Base-by-base conservation (phyloP, 2,329 filamentous ascomycete species). In the Rasamsonia emersonii region DNA sequence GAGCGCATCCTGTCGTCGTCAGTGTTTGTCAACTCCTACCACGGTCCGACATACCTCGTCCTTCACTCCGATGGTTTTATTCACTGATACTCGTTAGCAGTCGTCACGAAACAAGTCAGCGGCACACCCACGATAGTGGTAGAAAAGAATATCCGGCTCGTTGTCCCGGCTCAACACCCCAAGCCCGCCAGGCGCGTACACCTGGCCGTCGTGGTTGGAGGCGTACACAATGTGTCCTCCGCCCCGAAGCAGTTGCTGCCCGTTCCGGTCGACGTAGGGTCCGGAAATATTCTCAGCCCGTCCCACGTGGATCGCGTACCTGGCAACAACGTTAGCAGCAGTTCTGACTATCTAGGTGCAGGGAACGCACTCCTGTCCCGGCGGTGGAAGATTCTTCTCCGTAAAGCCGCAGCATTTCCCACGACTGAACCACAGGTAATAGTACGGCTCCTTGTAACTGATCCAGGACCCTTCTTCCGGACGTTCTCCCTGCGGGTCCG, bases 381-480 rank as follows among this genome's bases (percentile, higher is more conserved):
- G 38, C 9, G 17, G 15, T 0, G 55, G 56, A 9, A 58, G 49
- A 0, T 38, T 37, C 4, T 38, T 15, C 1, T 16, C 13, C 5
- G 42, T n/a, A 21, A 61, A 54, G 1, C 40, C 37, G 33, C 59
- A 61, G 32, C 58, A 61, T n/a, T 51, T 44, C 9, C 59, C 59
- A 34, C 51, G 48, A 30, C 58, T 61, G 28, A 56, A 59, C 57
- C 58, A 62, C 13, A 47, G 21, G 37, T 62, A 62, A 40, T 61
- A 62, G 26, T 51, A 61, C 1, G 50, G 51, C 3, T 44, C 43
- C 4, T 39, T 43, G 16, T 49, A 61, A 28, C 45, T 59, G 45
- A 62, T 53, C 34, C 51, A 61, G 0, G 49, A 46, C 0, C 57
- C 58, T 32, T 62, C 59, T 11, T 49, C 37, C 1, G 56, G 53